Evolutionary conservation across 2,329 filamentous ascomycete genomes (phyloP), one percentile per base, ranked within the genome.

Genomic region (Akanthomyces muscarius): DNA sequence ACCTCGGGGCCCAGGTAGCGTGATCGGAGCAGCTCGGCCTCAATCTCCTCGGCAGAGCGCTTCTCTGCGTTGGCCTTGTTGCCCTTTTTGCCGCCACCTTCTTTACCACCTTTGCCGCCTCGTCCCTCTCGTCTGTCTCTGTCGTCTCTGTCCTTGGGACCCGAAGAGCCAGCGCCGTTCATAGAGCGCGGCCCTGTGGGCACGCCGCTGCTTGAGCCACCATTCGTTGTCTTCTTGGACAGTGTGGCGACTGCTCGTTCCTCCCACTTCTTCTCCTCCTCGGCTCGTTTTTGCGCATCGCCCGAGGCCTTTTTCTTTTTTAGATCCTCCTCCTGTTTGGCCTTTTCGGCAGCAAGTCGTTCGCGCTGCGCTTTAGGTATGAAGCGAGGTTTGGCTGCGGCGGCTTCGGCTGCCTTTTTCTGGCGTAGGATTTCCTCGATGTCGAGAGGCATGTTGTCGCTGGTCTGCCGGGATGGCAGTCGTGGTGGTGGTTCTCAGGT

Each of bases 1-100:
- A 90, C 86, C 67, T 97, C 91, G 1, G 91, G 89, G 3, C 95
- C 95, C 84, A 98, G 93, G 72, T 99, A 99, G 65, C 92, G 83
- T 68, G 91, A 87, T 64, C 90, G 84, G 65, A 91, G 86, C 64
- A 95, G 78, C 33, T 88, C 85, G 11, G 89, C 88, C 71, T 96
- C 91, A 11, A 89, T 86, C 54, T 87, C 85, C 65, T 88, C 87
- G 14, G 77, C 76, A 21, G 79, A 78, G 58, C 73, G 74, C 66
- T 78, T 80, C 30, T 76, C 75, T 2, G 64, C 69, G 64, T 66
- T 69, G 65, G 69, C 66, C 64, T 71, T 79, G 65, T 68, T 68
- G 70, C 66, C 73, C 80, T 72, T 78, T 69, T 72, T 73, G 16
- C 38, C 60, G 28, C 28, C 30, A 30, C 65, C 68, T 23, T 70